Conservation (phyloP, 2,329 filamentous ascomycete species). For the Trichoderma koningiopsis region DNA sequence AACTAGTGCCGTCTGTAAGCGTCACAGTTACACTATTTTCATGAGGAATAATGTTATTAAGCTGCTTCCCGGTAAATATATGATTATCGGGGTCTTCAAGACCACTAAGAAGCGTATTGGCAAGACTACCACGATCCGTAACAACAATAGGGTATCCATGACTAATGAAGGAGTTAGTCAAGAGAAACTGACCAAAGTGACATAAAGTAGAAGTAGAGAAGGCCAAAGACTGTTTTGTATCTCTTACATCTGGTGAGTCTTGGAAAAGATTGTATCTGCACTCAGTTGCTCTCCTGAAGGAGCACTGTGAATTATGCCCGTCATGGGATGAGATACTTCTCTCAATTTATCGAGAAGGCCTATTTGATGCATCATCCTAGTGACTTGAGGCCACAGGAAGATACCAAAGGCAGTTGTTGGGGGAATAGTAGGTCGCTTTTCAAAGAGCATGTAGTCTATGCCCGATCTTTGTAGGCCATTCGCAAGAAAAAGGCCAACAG, state of each 20-base stretch:
- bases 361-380: conserved; percentile 39
- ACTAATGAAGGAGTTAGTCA: conserved; percentile 22
- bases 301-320: neutral
- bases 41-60: conserved; percentile 31
- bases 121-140: conserved; percentile 42
- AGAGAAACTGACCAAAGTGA: neutral
- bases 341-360: conserved; percentile 28
- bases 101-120: conserved; percentile 36
- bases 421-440: conserved; percentile 35
- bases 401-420: conserved; percentile 38
- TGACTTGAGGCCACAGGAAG: conserved; percentile 35
- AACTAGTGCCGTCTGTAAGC: conserved; percentile 38
- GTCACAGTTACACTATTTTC: conserved; percentile 34
- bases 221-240: neutral
- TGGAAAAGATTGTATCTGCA: neutral
- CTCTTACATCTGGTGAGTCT: neutral
- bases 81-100: conserved; percentile 33
- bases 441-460: conserved; percentile 45
- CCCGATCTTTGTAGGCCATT: conserved; percentile 31
- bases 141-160: conserved; percentile 34
- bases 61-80: conserved; percentile 34
- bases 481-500: conserved; percentile 34
- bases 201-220: too few relatives aligned
- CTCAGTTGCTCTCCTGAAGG: neutral
- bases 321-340: neutral